phyloP scores from a whole-genome alignment of 2,329 filamentous ascomycete species.

The Ceratocystis ficicola region DNA sequence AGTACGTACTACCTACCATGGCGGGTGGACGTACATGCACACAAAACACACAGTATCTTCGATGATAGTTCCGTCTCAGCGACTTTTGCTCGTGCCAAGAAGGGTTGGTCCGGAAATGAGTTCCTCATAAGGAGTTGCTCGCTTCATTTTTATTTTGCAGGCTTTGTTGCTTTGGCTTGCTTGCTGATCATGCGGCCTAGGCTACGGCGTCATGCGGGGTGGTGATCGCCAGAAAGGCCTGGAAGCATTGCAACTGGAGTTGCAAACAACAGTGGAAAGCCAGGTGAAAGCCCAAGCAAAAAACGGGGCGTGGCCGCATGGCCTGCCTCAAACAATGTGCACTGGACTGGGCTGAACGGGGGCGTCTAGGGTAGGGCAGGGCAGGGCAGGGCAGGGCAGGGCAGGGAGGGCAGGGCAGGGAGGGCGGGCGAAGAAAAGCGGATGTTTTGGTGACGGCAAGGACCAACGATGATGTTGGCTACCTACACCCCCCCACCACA shows the following conservation, averaged over 20 bases:
- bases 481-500: too few species aligned
- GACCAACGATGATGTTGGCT: too few species aligned
- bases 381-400: background rate
- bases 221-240: background rate
- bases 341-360: too few species aligned
- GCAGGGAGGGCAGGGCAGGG: background rate
- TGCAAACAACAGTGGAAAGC: background rate
- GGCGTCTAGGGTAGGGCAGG: background rate
- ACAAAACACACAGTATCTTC: too few species aligned
- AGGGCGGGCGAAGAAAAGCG: background rate
- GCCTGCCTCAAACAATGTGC: background rate
- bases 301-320: background rate
- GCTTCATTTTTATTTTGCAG: too few species aligned
- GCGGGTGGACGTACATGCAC: background rate
- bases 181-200: background rate
- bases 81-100: too few species aligned
- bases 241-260: background rate
- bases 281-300: background rate
- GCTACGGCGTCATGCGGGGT: background rate
- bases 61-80: too few species aligned
- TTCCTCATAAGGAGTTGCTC: too few species aligned
- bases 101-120: too few species aligned
- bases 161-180: too few species aligned
- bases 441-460: background rate
- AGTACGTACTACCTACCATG: too few species aligned